Evolutionary conservation across 1,139 yeast genomes (phyloP).

Genomic region (Hyphopichia fennica): DNA sequence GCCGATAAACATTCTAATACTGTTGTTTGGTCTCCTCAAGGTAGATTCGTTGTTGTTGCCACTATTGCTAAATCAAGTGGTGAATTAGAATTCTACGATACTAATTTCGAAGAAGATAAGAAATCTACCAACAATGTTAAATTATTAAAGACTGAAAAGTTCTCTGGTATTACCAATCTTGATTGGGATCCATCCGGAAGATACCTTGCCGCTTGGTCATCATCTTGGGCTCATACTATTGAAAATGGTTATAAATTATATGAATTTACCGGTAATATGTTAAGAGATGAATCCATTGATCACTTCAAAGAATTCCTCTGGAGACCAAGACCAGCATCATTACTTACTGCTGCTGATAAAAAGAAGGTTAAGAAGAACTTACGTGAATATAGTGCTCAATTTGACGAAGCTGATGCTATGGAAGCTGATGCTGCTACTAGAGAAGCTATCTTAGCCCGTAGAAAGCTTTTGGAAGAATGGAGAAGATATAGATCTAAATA

Average conservation of each 20-base stretch:
- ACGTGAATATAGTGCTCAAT: conserved; percentile 87
- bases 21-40: conserved; percentile 88
- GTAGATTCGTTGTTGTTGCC: conserved; percentile 83
- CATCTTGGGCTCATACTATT: conserved; percentile 78
- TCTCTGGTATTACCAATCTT: conserved; percentile 78
- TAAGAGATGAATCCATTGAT: conserved; percentile 76
- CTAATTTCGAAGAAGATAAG: conserved; percentile 73
- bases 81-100: conserved; percentile 83
- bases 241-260: conserved; percentile 90
- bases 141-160: conserved; percentile 62
- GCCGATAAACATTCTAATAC: conserved; percentile 71
- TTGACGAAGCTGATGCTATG: conserved; percentile 95
- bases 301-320: conserved; percentile 88
- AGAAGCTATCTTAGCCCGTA: conserved; percentile 84
- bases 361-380: conserved; percentile 90
- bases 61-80: conserved; percentile 64
- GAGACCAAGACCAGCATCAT: conserved; percentile 94
- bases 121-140: conserved; percentile 60
- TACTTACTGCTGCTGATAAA: conserved; percentile 73
- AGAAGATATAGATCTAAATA: conserved; percentile 67
- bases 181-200: conserved; percentile 98
- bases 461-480: conserved; percentile 86
- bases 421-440: conserved; percentile 92
- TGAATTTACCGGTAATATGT: conserved; percentile 76
- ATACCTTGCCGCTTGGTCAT: conserved; percentile 84